Conservation (phyloP, 2,329 filamentous ascomycete species). For the Pyrenophora teres region DNA sequence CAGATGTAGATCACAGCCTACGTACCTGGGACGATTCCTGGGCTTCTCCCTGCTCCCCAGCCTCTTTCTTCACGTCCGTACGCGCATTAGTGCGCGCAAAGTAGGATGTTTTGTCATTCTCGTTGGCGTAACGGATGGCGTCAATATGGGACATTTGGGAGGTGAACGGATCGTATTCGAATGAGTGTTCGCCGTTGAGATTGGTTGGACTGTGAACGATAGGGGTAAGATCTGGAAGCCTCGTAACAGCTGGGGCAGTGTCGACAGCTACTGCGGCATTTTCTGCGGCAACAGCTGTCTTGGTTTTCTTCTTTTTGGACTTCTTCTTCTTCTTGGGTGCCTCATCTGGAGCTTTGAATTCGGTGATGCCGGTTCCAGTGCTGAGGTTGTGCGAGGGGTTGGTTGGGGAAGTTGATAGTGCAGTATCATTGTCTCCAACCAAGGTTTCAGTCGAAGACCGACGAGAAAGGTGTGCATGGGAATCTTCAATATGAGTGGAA, state of each 20-base stretch:
- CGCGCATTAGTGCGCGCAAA: conserved; percentile 9
- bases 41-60: too few species aligned
- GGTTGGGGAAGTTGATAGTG: not conserved
- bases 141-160: conserved; percentile 19
- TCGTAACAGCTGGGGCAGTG: not conserved
- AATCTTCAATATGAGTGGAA: conserved; percentile 1
- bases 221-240: not conserved
- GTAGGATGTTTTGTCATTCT: conserved; percentile 11
- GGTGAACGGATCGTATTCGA: conserved; percentile 11
- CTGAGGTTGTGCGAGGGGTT: not conserved
- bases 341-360: not conserved
- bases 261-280: not conserved
- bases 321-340: conserved; percentile 28
- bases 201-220: not conserved
- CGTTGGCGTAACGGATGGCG: conserved; percentile 6
- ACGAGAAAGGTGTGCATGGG: not conserved
- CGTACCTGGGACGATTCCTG: too few species aligned
- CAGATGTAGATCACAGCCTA: too few species aligned
- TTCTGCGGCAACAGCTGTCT: conserved; percentile 27
- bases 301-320: conserved; percentile 48
- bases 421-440: conserved; percentile 1
- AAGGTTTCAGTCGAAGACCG: conserved; percentile 12
- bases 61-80: not conserved
- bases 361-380: not conserved
- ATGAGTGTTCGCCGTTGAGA: not conserved